Base-by-base conservation (phyloP, 73 alveolate species). In the Durusdinium trenchii region DNA sequence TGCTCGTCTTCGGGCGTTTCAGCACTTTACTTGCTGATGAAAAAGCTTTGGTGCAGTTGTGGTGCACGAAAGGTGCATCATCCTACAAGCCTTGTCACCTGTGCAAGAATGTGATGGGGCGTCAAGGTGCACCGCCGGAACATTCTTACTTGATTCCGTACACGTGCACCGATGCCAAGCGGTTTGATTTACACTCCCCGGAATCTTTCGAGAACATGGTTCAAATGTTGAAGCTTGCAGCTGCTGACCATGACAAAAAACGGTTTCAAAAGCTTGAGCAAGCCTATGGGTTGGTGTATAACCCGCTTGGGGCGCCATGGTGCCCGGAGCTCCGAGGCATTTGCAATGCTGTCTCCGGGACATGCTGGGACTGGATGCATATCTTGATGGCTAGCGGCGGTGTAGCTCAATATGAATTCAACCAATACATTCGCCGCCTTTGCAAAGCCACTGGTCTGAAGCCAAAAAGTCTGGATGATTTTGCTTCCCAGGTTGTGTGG, bases 341-440 rank as follows among this genome's bases (percentile, higher is more conserved):
- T 18, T 43, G 42, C 18, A n/a, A 64, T 45, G 67, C 67, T 61
- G 64, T 36, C 38, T 69, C 43, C 46, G 45, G 3, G 69, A 81
- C 92, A 36, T 46, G 16, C 52, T n/a, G 30, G 47, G 94, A 83
- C 18, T 83, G 94, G 94, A 50, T 51, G 94, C 94, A 35, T 50
- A 57, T 83, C 35, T 50, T 83, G 42, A 52, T 36, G 9, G 75
- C 76, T 40, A 50, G 76, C 52, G 78, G 94, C n/a, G 78, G 94
- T 3, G 76, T 83, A 28, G 94, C 76, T 75, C 94, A 83, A 75
- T 50, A 51, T 36, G 50, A 52, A 30, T 36, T 83, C 94, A 83
- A 83, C 40, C 76, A 57, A 20, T 30, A 50, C 75, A 43, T 83
- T 61, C 20, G 38, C 18, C 45, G 43, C 6, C 28, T 81, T 30